Conservation (phyloP, 2,329 filamentous ascomycete species). For the Aaosphaeria arxii region DNA sequence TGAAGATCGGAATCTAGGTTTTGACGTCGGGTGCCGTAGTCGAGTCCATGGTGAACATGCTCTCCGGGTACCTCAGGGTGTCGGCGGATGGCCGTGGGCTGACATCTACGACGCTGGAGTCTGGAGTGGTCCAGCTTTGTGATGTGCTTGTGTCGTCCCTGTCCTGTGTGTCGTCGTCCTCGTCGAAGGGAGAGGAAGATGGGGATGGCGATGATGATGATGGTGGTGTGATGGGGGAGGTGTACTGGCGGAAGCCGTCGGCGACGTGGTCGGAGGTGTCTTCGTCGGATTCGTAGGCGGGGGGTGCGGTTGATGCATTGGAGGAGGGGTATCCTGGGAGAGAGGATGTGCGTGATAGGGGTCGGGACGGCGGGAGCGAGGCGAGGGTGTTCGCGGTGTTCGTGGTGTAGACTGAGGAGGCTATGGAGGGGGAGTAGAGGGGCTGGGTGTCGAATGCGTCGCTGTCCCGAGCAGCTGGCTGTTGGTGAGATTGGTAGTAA, state of each 20-base stretch:
- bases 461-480: not conserved
- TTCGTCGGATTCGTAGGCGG: slow-evolving; percentile 42
- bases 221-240: slow-evolving; percentile 11
- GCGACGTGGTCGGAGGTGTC: slow-evolving; percentile 37
- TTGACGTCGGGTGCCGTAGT: too few relatives aligned
- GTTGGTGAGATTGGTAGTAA: slow-evolving; percentile 9
- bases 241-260: slow-evolving; percentile 43
- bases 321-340: slow-evolving; percentile 46
- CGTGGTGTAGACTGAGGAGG: slow-evolving; percentile 21
- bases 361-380: slow-evolving; percentile 30
- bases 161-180: not conserved
- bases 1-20: too few relatives aligned
- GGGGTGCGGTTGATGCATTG: slow-evolving; percentile 32
- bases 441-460: not conserved
- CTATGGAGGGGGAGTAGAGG: slow-evolving; percentile 10
- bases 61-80: slow-evolving; percentile 23
- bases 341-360: slow-evolving; percentile 36
- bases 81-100: slow-evolving; percentile 37
- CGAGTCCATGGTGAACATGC: too few relatives aligned
- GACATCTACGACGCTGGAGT: slow-evolving; percentile 38
- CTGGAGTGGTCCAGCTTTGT: slow-evolving; percentile 32
- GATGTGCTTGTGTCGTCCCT: slow-evolving; percentile 1
- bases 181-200: not conserved
- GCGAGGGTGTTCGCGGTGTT: slow-evolving; percentile 12
- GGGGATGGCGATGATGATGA: not conserved